Percentiles rank a stretch among this genome's conserved stretches.
Conservation (phyloP, 78 protist species). For the Salpingoeca rosetta region DNA sequence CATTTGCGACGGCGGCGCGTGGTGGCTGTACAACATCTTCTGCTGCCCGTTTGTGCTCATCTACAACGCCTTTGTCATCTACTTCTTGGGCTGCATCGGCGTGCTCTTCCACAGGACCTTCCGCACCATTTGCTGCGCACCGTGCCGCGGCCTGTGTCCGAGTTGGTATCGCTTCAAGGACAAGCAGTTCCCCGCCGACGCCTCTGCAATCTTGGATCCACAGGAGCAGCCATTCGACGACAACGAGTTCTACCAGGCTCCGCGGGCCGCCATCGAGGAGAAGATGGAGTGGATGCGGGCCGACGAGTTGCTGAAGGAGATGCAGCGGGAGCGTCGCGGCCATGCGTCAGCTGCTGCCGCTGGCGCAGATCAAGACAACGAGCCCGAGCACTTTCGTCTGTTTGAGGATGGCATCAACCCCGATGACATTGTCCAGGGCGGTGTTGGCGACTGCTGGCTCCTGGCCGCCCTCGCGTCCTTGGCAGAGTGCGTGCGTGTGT, state of each 20-base stretch:
- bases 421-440: slow-evolving; percentile 24
- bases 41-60: not conserved
- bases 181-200: not conserved
- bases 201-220: not conserved
- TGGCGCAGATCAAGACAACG: not conserved
- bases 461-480: slow-evolving; percentile 10
- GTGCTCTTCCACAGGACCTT: not conserved
- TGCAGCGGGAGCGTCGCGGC: not conserved
- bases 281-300: slow-evolving; percentile 3
- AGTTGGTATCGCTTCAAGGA: not conserved
- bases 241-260: not conserved
- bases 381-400: not conserved
- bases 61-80: not conserved
- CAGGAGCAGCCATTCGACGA: not conserved
- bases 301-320: not conserved
- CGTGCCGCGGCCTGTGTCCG: not conserved
- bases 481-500: no score
- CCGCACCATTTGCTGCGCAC: not conserved
- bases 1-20: not conserved
- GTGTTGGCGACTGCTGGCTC: slow-evolving; percentile 45
- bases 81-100: not conserved
- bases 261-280: not conserved
- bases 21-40: not conserved
- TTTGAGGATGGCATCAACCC: slow-evolving; percentile 3
- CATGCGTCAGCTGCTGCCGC: no score